Conservation (phyloP, 78 protist species). For the Dictyostelium intermedium region DNA sequence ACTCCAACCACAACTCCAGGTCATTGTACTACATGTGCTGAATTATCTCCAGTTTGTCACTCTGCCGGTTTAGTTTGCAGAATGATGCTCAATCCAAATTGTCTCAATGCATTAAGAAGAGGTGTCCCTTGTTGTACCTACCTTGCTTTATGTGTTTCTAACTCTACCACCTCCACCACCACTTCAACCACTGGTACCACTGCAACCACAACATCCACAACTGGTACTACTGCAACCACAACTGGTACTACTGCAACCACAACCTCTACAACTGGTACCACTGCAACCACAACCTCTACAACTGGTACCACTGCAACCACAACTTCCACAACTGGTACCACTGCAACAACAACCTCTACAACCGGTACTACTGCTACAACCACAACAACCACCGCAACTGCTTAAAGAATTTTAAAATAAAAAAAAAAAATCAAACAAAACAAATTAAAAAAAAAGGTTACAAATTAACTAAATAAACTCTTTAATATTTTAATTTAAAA, state of each 20-base stretch:
- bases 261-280: background rate
- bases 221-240: background rate
- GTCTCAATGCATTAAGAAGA: background rate
- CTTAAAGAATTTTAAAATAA: too few species aligned
- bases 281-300: background rate
- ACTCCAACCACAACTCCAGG: background rate
- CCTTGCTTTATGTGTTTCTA: background rate
- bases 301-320: background rate
- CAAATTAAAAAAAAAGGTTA: too few species aligned
- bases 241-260: background rate
- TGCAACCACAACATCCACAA: background rate
- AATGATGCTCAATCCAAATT: background rate
- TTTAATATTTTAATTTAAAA: too few species aligned
- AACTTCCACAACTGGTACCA: background rate
- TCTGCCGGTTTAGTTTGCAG: constrained; percentile 1
- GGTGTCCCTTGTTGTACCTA: background rate
- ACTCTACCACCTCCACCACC: background rate
- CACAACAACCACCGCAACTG: background rate
- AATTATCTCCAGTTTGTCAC: background rate
- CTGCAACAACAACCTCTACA: background rate
- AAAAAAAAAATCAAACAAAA: too few species aligned
- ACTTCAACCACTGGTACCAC: background rate
- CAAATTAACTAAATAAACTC: too few species aligned
- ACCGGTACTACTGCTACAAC: background rate
- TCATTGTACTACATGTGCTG: background rate